Conservation (phyloP, 1,284 basidiomycete genomes). For the Trichosporon inkin region DNA sequence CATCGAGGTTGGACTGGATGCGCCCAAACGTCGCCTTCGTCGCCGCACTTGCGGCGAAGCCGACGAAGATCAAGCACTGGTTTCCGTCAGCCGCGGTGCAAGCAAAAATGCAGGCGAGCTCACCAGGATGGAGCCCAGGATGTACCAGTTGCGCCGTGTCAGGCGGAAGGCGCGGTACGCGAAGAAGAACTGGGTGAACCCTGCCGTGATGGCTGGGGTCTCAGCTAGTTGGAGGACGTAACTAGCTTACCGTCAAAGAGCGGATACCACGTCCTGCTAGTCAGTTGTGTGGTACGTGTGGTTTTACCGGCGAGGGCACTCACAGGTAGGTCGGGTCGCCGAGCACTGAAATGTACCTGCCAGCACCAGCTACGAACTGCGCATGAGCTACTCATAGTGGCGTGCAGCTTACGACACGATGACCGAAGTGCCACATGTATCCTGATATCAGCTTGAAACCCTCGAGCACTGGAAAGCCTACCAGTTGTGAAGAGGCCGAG, state of each 20-base stretch:
- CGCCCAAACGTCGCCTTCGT: constrained; percentile 7
- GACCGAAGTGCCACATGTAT: constrained; percentile 1
- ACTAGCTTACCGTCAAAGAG: constrained; percentile 18
- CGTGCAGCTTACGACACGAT: background rate
- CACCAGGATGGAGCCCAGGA: constrained; percentile 25
- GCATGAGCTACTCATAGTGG: background rate
- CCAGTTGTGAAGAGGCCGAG: constrained; percentile 3
- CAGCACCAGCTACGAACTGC: constrained; percentile 30
- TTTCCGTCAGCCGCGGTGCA: background rate
- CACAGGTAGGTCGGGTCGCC: constrained; percentile 14
- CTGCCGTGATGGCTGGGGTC: background rate
- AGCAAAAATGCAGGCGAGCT: background rate
- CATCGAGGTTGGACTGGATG: background rate
- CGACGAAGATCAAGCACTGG: background rate
- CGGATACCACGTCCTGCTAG: constrained; percentile 22
- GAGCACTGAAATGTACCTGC: constrained; percentile 20
- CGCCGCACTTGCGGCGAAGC: constrained; percentile 4
- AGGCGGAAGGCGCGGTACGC: constrained; percentile 35
- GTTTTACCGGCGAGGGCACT: background rate
- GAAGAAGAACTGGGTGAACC: constrained; percentile 33
- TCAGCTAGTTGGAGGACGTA: background rate
- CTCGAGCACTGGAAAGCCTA: background rate
- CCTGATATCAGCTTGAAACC: background rate
- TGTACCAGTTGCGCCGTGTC: constrained; percentile 24
- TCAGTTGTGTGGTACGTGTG: background rate